Conservation (phyloP, 176 grass and related monocot species). For the Aegilops longissima region DNA sequence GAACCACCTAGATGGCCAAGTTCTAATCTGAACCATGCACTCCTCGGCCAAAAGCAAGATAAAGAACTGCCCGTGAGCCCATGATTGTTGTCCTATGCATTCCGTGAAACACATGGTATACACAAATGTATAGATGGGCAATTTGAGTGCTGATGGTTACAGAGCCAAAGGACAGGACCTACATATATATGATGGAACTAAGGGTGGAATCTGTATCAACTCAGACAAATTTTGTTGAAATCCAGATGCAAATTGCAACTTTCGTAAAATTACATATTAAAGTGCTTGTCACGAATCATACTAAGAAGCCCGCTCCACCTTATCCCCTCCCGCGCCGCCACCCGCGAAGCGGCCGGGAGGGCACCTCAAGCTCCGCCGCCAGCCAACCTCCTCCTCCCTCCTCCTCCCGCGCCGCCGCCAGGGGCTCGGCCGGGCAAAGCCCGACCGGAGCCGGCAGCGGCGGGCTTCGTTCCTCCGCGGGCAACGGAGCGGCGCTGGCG, state of each 20-base stretch:
- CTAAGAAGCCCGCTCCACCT: no score
- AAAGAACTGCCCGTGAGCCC: neutral
- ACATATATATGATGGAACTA: neutral
- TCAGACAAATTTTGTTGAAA: neutral
- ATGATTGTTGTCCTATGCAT: neutral
- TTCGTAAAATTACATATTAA: neutral
- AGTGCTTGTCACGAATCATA: neutral
- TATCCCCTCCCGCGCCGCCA: no score
- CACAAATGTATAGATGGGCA: neutral
- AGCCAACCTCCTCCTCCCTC: no score
- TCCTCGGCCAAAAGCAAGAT: neutral
- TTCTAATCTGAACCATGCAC: neutral
- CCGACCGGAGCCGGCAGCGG: no score
- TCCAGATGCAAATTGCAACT: neutral
- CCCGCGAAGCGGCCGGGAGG: no score
- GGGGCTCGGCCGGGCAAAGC: no score
- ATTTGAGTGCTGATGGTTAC: neutral
- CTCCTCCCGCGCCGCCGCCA: no score
- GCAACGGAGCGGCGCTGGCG: no score
- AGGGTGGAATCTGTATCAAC: neutral
- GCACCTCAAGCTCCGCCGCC: no score
- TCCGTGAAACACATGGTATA: neutral
- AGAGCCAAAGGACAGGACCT: neutral
- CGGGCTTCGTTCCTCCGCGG: no score
- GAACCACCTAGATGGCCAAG: neutral